phyloP scores from a whole-genome alignment of 441 rosid species.

The Capsella rubella region DNA sequence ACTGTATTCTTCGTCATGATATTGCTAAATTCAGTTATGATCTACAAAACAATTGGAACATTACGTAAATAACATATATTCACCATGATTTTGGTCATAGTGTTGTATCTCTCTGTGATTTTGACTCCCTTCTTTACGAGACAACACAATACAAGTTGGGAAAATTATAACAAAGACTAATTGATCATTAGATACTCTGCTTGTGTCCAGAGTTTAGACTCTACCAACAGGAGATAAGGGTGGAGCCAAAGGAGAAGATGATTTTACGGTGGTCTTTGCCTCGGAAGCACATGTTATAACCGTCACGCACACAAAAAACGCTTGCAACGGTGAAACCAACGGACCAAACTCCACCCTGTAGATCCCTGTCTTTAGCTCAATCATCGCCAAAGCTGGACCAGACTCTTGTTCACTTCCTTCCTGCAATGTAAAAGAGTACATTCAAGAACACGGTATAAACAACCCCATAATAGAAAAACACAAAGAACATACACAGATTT shows the following conservation, averaged over 20 bases:
- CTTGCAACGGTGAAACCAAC: conserved; percentile 68
- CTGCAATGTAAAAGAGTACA: conserved; percentile 46
- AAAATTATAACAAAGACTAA: not conserved
- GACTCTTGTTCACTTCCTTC: conserved; percentile 48
- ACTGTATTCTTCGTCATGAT: no score
- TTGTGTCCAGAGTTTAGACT: conserved; percentile 35
- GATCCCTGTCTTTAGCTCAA: conserved; percentile 60
- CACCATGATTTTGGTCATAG: not conserved
- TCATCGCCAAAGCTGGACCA: conserved; percentile 60
- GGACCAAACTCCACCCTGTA: conserved; percentile 71
- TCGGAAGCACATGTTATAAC: conserved; percentile 51
- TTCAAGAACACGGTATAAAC: not conserved
- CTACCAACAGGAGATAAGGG: conserved; percentile 88
- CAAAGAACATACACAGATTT: not conserved
- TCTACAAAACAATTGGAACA: not conserved
- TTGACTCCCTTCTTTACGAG: not conserved
- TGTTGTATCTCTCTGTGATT: not conserved
- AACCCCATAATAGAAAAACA: not conserved
- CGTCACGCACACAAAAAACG: conserved; percentile 76
- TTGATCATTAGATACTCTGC: conserved; percentile 13
- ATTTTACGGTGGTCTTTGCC: conserved; percentile 50
- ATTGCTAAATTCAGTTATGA: not conserved
- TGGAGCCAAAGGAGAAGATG: conserved; percentile 64
- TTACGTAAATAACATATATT: no score
- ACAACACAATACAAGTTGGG: conserved; percentile 1